Evolutionary conservation across 2,329 filamentous ascomycete genomes (phyloP), one percentile per base, ranked within the genome.

Genomic region (Paracamarosporium sp.): DNA sequence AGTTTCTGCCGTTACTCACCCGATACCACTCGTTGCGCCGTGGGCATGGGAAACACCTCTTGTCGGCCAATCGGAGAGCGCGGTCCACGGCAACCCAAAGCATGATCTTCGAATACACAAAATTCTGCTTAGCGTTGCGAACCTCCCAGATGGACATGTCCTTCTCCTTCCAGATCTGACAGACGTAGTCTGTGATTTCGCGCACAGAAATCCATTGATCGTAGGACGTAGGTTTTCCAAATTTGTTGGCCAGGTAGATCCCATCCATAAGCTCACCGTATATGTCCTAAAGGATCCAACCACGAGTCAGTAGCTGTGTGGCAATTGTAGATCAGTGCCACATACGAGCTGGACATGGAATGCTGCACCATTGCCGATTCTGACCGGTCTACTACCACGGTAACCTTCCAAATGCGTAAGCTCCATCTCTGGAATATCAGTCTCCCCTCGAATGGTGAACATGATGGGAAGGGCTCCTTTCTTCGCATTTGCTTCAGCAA

Each of bases 61-160:
- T 93, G 17, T 93, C 90, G 4, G 89, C 82, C 0, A 93, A 83
- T 1, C 90, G 88, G 12, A 93, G 78, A 9, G 88, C 90, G 5
- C 90, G 87, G 71, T 93, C 90, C 61, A 93, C 86, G 17, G 90
- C 89, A 3, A 93, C 90, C 90, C 90, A 93, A 22, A 93, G 82
- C 88, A 93, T 91, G 62, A 93, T 83, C 71, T 93, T 91, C n/a
- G 88, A 91, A 76, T 93, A 93, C 13, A 88, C 86, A 64, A 92
- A 93, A 68, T 92, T 86, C 74, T 92, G 90, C 70, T 90, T 90
- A 67, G 87, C 80, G 63, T 90, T 90, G 40, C 90, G 85, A 5
- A 92, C 90, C 72, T 93, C 90, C 90, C 90, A 93, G 66, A 93
- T 93, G 2, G 89, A 92, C 89, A 92, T 92, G 69, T 93, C 90